A percentile compares a stretch with the other conserved stretches of the same genome.
Conservation (phyloP, 2,329 filamentous ascomycete species). For the Pseudogymnoascus sp. region DNA sequence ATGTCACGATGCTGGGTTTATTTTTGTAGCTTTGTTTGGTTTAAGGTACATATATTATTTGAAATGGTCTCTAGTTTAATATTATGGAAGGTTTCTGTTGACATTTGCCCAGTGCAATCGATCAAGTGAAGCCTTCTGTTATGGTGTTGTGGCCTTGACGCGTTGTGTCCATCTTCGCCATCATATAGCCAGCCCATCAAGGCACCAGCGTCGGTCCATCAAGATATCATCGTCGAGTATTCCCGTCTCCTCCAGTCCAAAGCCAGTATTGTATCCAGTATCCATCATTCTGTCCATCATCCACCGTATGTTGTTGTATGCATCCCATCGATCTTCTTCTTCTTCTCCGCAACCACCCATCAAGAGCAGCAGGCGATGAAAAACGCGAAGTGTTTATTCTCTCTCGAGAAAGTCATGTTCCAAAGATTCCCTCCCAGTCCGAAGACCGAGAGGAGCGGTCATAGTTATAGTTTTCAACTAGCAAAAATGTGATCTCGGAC, state of each 20-base stretch:
- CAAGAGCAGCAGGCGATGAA: conserved; percentile 45
- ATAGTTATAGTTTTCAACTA: conserved; percentile 52
- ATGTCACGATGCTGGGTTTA: neutral
- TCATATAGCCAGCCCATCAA: neutral
- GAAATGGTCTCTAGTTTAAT: neutral
- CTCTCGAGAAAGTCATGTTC: conserved; percentile 37
- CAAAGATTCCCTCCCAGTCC: conserved; percentile 77
- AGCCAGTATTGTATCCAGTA: neutral
- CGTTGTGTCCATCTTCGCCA: neutral
- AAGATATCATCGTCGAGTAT: neutral
- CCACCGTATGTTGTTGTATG: neutral
- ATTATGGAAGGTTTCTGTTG: neutral
- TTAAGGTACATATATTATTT: neutral
- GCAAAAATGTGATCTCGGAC: conserved; percentile 84
- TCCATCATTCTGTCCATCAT: neutral
- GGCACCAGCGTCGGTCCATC: neutral
- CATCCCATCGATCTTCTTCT: conserved; percentile 6
- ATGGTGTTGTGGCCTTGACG: neutral
- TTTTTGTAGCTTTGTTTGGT: neutral
- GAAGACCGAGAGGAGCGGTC: conserved; percentile 66
- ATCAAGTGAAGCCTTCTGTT: neutral
- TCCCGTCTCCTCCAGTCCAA: neutral
- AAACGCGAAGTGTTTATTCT: conserved; percentile 31
- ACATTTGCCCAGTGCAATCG: neutral
- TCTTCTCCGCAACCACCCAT: conserved; percentile 46